phyloP scores from a whole-genome alignment of 441 rosid genomes.

The Croton setiger region DNA sequence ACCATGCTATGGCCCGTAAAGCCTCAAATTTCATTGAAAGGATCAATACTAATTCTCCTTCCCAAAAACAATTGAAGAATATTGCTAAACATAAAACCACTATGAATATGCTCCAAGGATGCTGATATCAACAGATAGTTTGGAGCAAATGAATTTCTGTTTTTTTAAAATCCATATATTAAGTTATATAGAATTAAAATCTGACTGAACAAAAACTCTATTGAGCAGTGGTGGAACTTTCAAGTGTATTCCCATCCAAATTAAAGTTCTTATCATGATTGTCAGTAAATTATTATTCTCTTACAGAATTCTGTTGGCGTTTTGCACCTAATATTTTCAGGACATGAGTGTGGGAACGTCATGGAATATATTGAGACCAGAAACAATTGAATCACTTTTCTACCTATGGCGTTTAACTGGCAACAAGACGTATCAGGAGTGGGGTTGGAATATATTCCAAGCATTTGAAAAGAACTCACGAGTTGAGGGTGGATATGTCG shows the following conservation, averaged over 20 bases:
- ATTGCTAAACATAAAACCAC: neutral
- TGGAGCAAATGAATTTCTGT: too few species aligned
- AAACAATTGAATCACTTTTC: conserved; percentile 90
- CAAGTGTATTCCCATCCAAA: too few species aligned
- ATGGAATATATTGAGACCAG: conserved; percentile 94
- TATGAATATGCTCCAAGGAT: neutral
- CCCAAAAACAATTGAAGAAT: too few species aligned
- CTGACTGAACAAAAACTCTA: too few species aligned
- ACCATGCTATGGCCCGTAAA: neutral
- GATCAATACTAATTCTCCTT: neutral
- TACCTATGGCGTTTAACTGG: conserved; percentile 98
- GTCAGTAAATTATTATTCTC: too few species aligned
- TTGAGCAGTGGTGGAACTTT: too few species aligned
- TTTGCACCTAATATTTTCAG: conserved; percentile 31
- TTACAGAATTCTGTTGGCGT: neutral
- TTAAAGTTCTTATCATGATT: too few species aligned
- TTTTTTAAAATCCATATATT: too few species aligned
- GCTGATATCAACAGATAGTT: too few species aligned
- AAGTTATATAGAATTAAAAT: too few species aligned
- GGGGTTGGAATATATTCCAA: conserved; percentile 99
- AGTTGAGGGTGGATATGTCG: conserved; percentile 79
- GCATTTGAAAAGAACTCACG: conserved; percentile 93
- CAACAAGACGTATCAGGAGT: conserved; percentile 86
- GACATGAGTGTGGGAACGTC: conserved; percentile 95
- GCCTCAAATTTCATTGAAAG: neutral